Evolutionary conservation across 1,139 yeast genomes (phyloP), one percentile per base, ranked within the genome.

Genomic region (Hansenula anomala): DNA sequence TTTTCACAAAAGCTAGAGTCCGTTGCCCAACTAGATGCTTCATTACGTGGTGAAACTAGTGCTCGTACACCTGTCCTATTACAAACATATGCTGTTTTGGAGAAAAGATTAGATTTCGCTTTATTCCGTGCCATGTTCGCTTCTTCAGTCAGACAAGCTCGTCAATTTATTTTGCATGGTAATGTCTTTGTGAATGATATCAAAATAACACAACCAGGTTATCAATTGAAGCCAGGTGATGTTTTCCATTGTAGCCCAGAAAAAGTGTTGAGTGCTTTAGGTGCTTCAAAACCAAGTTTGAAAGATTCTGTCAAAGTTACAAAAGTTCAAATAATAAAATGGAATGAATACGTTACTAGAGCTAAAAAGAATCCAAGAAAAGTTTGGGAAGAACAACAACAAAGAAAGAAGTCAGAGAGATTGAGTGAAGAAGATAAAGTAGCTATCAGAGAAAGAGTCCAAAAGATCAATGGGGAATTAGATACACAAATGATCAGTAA

Each of bases 101-200:
- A 92, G 60, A 84, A 83, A 59, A 73, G 98, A 58, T 72, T 92
- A 30, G 98, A 92, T 59, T 77, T 83, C 58, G 97, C 97, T 1
- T 56, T 92, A 12, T 92, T 87, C 66, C 78, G 98, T 62, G 73
- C 97, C 28, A 73, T 92, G 84, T 90, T 92, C 67, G 96, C 98
- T 5, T 78, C 96, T 7, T 86, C 96, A 8, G 78, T 88, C 8
- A 80, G 97, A 70, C 97, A 92, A 63, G 96, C 98, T 2, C 78
- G 96, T 51, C 90, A 86, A 59, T 89, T 85, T 55, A 81, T 92
- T 44, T 64, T 86, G 22, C 80, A 80, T 38, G 96, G 96, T 1
- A 73, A 82, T 50, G 98, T 92, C 15, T 68, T 71, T 47, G 97
- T 92, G 27, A 92, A 92, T 58, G 97, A 96, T 8, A 75, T 78